These are phyloP conservation scores for Mrakia blollopis DNA, from an alignment of 768 basidiomycete species.

Conservation along the genomic window DNA sequence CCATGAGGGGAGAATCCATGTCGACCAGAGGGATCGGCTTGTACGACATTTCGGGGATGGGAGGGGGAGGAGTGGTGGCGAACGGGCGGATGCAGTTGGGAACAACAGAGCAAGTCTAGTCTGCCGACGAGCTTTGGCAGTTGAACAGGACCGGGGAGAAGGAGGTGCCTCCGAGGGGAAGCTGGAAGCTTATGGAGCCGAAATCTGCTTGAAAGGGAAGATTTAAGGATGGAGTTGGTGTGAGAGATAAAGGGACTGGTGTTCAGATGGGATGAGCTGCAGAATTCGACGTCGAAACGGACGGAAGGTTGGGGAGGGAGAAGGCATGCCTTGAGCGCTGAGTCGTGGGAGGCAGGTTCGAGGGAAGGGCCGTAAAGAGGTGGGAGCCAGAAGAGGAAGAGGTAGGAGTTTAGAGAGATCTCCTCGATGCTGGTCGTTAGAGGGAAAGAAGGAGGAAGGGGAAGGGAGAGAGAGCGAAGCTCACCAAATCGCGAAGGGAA, in stretches of 20 bases:
- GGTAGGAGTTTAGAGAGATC: not conserved
- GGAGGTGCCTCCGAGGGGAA: not conserved
- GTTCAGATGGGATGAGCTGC: not conserved
- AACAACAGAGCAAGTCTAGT: not conserved
- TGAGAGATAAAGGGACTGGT: not conserved
- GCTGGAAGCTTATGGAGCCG: not conserved
- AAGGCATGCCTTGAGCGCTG: too few relatives aligned
- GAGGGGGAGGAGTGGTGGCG: not conserved
- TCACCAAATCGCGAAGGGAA: not conserved
- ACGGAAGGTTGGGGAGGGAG: not conserved
- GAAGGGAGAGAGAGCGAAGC: not conserved
- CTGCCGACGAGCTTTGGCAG: not conserved
- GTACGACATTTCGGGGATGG: too few relatives aligned
- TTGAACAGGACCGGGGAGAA: not conserved
- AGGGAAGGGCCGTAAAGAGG: too few relatives aligned
- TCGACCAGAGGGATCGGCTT: not conserved
- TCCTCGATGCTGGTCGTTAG: not conserved
- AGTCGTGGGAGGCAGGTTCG: too few relatives aligned
- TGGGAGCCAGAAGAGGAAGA: too few relatives aligned
- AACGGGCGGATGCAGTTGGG: not conserved
- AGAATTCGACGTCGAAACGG: not conserved
- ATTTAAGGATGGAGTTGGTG: not conserved
- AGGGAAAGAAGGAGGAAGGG: not conserved
- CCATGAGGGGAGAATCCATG: not conserved
- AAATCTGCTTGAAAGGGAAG: not conserved